Evolutionary conservation across 345 rosid species (phyloP).

Genomic region (Eutrema yunnanense): DNA sequence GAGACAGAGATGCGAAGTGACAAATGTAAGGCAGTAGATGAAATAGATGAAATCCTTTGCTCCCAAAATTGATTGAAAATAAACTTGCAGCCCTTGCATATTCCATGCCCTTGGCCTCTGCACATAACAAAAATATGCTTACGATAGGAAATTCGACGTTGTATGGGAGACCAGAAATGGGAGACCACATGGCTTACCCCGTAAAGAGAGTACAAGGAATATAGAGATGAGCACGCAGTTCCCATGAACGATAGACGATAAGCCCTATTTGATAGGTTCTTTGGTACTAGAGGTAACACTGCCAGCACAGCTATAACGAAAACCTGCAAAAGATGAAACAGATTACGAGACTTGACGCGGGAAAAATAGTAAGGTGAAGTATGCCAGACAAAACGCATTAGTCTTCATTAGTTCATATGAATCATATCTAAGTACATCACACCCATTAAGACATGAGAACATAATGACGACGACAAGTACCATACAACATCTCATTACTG

Average conservation of each 20-base stretch:
- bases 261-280: constrained; percentile 70
- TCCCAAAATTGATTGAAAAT: constrained; percentile 70
- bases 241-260: constrained; percentile 92
- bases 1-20: constrained; percentile 85
- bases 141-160: constrained; percentile 1
- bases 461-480: neutral
- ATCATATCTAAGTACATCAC: neutral
- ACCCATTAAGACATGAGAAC: neutral
- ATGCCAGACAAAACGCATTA: neutral
- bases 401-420: neutral
- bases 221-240: constrained; percentile 77
- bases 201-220: constrained; percentile 77
- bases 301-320: constrained; percentile 87
- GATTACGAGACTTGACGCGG: neutral
- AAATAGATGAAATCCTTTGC: constrained; percentile 91
- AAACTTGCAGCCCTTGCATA: constrained; percentile 80
- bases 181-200: constrained; percentile 52
- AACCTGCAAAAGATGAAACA: constrained; percentile 48
- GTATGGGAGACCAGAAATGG: neutral
- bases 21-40: constrained; percentile 83
- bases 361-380: neutral
- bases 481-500: neutral
- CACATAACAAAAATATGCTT: constrained; percentile 18
- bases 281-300: constrained; percentile 71
- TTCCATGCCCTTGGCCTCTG: constrained; percentile 93